Evolutionary conservation across 305 asterid species (phyloP), one percentile per base, ranked within the genome.

Genomic region (Vinca major): DNA sequence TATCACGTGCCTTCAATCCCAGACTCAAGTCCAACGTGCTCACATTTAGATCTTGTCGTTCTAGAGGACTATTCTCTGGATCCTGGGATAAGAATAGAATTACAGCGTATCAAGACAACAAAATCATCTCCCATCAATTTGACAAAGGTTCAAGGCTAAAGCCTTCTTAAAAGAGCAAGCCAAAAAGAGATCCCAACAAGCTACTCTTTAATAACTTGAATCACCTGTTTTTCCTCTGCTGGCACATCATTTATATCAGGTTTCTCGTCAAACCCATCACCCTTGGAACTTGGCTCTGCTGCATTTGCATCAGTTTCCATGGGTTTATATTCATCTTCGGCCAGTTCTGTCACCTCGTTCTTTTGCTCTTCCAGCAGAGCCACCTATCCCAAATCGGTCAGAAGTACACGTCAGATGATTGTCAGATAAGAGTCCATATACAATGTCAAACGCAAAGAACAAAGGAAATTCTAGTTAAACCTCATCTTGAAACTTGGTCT

Each of bases 231-330:
- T 83, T 85, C 92, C 41, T 86, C 96, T 77, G 81, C 77, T 2
- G 96, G 96, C 21, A 85, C 75, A 80, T 92, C 95, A 71, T 92
- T 92, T 62, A 92, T 92, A 77, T 92, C 96, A 50, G 98, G 96
- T 81, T 92, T 92, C 79, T 82, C 96, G 10, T 84, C 86, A 58
- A 65, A 50, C 33, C 74, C 83, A 71, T 84, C 88, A 57, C 73
- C 76, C 73, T 80, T 79, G 73, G 89, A 81, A 45, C 82, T 84
- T 20, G 73, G 81, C 62, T 85, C 89, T 20, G 36, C 63, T 4
- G 77, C 75, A 61, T 67, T 79, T 65, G 82, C 63, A 37, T 79
- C 89, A 19, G 67, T 76, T 20, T 86, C 96, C 62, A 71, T 73
- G 50, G 86, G 81, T 49, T 82, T 81, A 55, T 84, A 74, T 74